Percentiles rank a stretch among this genome's conserved stretches.
These are phyloP conservation scores for Talaromyces sp. DNA, from an alignment of 2,329 filamentous ascomycete genomes.

Conservation along the genomic window DNA sequence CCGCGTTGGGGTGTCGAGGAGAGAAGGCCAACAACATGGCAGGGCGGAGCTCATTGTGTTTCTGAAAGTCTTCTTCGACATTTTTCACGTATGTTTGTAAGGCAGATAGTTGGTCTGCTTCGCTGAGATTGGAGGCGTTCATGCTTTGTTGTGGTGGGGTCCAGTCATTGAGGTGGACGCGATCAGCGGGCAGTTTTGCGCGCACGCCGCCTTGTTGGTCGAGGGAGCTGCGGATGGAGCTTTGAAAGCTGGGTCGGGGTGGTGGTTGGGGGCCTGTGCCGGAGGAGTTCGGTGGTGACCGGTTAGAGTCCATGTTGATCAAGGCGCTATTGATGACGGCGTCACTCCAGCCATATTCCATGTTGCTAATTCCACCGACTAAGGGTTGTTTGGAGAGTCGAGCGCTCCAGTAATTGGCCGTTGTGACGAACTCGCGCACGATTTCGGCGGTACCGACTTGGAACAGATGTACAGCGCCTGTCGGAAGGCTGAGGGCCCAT, in stretches of 20 bases:
- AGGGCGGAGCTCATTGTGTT: constrained; percentile 81
- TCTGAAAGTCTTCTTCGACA: constrained; percentile 79
- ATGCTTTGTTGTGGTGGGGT: constrained; percentile 83
- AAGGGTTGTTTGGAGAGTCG: constrained; percentile 90
- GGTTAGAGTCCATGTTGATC: constrained; percentile 51
- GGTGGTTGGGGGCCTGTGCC: constrained; percentile 24
- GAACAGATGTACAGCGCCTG: constrained; percentile 94
- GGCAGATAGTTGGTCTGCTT: constrained; percentile 74
- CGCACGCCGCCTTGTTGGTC: constrained; percentile 59
- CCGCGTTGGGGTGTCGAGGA: constrained; percentile 73
- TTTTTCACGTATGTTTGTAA: constrained; percentile 76
- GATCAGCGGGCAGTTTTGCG: constrained; percentile 76
- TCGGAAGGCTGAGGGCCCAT: constrained; percentile 88
- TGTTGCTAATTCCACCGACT: constrained; percentile 88
- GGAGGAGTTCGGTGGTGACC: constrained; percentile 31
- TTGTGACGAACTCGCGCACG: constrained; percentile 87
- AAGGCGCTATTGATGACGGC: constrained; percentile 73
- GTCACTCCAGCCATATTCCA: constrained; percentile 97
- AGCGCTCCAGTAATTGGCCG: constrained; percentile 97
- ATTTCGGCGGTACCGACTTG: constrained; percentile 95
- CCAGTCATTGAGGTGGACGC: constrained; percentile 82
- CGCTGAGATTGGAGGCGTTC: constrained; percentile 73
- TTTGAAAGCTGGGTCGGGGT: constrained; percentile 54
- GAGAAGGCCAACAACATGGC: constrained; percentile 89
- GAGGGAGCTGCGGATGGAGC: constrained; percentile 62